phyloP scores from a whole-genome alignment of 257 asterid genomes.

The Leptodermis oblonga region DNA sequence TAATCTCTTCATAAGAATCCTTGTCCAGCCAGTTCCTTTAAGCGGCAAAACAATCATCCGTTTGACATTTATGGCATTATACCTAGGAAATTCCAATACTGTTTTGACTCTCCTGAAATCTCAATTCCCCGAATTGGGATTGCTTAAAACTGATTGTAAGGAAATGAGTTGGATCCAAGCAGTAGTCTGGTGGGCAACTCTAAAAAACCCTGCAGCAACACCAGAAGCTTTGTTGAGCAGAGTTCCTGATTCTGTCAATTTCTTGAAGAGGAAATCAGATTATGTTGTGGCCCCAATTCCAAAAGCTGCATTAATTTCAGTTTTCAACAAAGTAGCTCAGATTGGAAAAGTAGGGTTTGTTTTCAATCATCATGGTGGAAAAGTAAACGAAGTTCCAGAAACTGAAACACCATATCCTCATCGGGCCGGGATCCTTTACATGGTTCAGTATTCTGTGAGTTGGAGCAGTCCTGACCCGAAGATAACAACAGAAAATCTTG shows the following conservation, averaged over 20 bases:
- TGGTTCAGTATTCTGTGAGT: slow-evolving; percentile 34
- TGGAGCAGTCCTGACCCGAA: slow-evolving; percentile 29
- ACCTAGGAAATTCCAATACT: slow-evolving; percentile 9
- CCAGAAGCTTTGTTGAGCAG: not conserved
- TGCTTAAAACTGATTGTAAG: slow-evolving; percentile 9
- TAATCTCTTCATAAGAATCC: slow-evolving; percentile 22
- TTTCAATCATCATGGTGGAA: slow-evolving; percentile 40
- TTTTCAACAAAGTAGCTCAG: slow-evolving; percentile 7
- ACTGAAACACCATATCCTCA: slow-evolving; percentile 40
- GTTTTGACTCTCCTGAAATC: slow-evolving; percentile 1
- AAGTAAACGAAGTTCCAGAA: slow-evolving; percentile 21
- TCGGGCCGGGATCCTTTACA: slow-evolving; percentile 33
- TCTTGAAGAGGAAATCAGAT: slow-evolving; percentile 12
- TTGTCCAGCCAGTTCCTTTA: slow-evolving; percentile 9
- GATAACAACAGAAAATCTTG: slow-evolving; percentile 4
- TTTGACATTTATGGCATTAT: slow-evolving; percentile 8
- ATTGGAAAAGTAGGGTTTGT: slow-evolving; percentile 27
- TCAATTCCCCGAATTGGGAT: slow-evolving; percentile 16
- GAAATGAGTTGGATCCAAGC: slow-evolving; percentile 33
- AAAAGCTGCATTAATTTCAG: slow-evolving; percentile 8
- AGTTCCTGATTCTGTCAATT: not conserved
- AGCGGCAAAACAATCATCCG: slow-evolving; percentile 1
- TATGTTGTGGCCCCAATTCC: not conserved
- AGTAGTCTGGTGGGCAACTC: slow-evolving; percentile 31
- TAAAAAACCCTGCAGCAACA: not conserved